A percentile compares a stretch with the other conserved stretches of the same genome.
Evolutionary conservation across 2,329 filamentous ascomycete species (phyloP).

Genomic region (Leptographium flavum): DNA sequence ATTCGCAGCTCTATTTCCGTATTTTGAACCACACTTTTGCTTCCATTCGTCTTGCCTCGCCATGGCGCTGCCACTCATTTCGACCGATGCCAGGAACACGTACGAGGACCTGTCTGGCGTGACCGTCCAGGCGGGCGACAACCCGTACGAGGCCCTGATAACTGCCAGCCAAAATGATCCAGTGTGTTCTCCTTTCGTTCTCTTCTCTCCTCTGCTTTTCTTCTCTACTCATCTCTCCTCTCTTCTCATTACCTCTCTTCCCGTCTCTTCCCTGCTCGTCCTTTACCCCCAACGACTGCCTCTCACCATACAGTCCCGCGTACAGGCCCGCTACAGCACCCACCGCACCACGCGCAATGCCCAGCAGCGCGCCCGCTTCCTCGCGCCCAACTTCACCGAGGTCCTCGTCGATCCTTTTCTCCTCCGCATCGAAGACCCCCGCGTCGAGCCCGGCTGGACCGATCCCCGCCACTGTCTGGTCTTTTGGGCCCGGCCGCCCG

Average conservation of each 20-base stretch:
- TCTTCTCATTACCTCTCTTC: neutral
- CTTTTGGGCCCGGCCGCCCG: constrained; percentile 75
- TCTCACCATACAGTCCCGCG: constrained; percentile 49
- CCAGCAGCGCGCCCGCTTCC: constrained; percentile 61
- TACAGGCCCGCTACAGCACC: constrained; percentile 57
- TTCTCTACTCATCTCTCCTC: neutral
- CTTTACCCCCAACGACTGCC: too few species aligned
- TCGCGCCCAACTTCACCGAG: constrained; percentile 51
- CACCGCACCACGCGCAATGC: constrained; percentile 65
- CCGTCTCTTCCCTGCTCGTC: neutral
- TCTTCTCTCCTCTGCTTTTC: neutral
- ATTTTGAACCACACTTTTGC: too few species aligned
- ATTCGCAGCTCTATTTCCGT: too few species aligned
- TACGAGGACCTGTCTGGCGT: constrained; percentile 41
- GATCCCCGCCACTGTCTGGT: constrained; percentile 74
- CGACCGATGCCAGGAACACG: constrained; percentile 31
- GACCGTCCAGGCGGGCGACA: constrained; percentile 37
- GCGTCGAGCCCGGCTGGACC: constrained; percentile 50
- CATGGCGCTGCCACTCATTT: constrained; percentile 15
- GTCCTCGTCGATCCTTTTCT: constrained; percentile 67
- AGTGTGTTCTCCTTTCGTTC: constrained; percentile 31
- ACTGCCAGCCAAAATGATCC: constrained; percentile 49
- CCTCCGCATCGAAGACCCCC: constrained; percentile 48
- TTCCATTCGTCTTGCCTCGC: neutral
- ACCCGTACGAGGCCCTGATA: constrained; percentile 67